phyloP scores from a whole-genome alignment of 257 asterid genomes.

The Nicotiana undulata region DNA sequence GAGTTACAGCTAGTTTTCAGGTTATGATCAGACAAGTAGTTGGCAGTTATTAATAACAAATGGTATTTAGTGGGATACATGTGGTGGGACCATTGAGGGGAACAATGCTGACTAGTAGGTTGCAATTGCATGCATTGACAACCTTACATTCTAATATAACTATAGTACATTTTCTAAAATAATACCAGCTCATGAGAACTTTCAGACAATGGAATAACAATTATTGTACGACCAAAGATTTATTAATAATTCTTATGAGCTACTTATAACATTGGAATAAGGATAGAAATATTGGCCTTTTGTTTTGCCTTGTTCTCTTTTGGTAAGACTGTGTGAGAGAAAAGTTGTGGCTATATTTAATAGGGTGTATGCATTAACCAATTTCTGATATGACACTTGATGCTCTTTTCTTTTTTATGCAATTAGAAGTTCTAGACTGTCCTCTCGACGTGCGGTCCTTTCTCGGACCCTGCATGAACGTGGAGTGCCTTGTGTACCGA shows the following conservation, averaged over 20 bases:
- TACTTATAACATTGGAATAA: not conserved
- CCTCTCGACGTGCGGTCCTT: too few species aligned
- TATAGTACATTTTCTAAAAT: slow-evolving; percentile 1
- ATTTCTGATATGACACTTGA: not conserved
- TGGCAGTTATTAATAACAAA: slow-evolving; percentile 7
- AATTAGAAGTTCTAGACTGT: not conserved
- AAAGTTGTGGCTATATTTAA: not conserved
- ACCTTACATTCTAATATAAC: not conserved
- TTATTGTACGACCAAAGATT: not conserved
- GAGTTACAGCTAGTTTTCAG: not conserved
- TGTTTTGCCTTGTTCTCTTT: not conserved
- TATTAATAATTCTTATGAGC: not conserved
- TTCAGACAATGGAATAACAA: not conserved
- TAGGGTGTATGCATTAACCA: not conserved
- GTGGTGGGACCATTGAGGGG: slow-evolving; percentile 18
- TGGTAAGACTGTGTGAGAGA: not conserved
- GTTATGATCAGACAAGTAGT: slow-evolving; percentile 30
- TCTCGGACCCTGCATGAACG: too few species aligned
- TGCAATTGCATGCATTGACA: not conserved
- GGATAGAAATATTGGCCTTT: not conserved
- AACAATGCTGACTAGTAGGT: slow-evolving; percentile 2
- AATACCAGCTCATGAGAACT: not conserved
- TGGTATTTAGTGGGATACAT: slow-evolving; percentile 12
- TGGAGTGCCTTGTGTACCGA: too few species aligned
- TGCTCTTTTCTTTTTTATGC: not conserved